Conservation (phyloP, 495 filamentous ascomycete species). For the Penicilliopsis zonata region DNA sequence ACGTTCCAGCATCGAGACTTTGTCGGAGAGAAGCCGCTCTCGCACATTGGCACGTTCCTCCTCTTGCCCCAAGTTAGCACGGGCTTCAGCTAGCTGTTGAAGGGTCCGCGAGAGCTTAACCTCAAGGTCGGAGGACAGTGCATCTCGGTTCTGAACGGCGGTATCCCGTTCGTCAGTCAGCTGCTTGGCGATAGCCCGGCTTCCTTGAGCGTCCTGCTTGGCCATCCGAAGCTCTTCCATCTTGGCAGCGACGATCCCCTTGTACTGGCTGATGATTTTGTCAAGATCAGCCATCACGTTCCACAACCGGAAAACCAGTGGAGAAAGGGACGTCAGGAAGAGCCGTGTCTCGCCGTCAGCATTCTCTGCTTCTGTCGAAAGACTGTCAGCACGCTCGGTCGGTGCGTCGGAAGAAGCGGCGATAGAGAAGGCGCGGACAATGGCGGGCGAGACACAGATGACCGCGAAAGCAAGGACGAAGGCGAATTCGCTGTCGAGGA, state of each 20-base stretch:
- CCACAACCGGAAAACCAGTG: no score
- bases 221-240: slow-evolving; percentile 1
- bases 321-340: no score
- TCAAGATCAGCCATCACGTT: no score
- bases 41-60: slow-evolving; percentile 1
- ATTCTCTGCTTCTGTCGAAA: no score
- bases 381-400: neutral
- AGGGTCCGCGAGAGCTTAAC: neutral
- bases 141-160: no score
- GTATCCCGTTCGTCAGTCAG: slow-evolving; percentile 1
- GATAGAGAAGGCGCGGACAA: neutral
- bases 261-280: no score
- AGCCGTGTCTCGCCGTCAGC: no score
- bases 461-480: slow-evolving; percentile 1
- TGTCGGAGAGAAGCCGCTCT: neutral
- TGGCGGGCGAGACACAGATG: no score
- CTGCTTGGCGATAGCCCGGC: slow-evolving; percentile 1
- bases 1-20: neutral
- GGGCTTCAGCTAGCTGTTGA: neutral
- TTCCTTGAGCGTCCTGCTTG: slow-evolving; percentile 1
- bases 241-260: neutral
- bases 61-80: neutral
- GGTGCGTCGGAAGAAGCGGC: neutral
- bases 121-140: no score
- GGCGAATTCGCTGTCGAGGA: slow-evolving; percentile 3